Percentiles rank a stretch among this genome's conserved stretches.
phyloP scores from a whole-genome alignment of 192 early-diverging fungal genomes.

The Linnemannia schmuckeri region DNA sequence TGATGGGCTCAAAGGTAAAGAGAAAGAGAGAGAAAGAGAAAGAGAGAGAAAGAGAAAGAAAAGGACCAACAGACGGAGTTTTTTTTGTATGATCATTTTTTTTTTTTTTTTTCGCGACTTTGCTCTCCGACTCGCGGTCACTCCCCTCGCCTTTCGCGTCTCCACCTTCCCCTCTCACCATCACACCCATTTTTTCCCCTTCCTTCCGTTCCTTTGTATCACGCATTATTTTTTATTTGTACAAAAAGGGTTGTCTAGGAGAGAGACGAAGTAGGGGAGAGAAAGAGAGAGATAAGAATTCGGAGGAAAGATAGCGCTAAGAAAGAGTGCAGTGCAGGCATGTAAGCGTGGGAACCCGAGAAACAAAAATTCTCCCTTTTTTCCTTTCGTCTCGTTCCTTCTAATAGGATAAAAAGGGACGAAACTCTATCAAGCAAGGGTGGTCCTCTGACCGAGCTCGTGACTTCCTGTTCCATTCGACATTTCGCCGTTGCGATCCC shows the following conservation, averaged over 20 bases:
- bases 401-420: background rate
- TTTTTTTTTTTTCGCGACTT: too few relatives aligned
- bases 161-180: too few relatives aligned
- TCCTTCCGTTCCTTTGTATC: too few relatives aligned
- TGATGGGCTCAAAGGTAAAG: too few relatives aligned
- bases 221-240: background rate
- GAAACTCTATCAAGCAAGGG: constrained; percentile 28
- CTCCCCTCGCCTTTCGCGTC: too few relatives aligned
- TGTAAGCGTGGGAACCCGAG: background rate
- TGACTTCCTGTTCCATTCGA: constrained; percentile 61
- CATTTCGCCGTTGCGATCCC: constrained; percentile 71
- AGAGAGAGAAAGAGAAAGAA: too few relatives aligned
- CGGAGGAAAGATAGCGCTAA: background rate
- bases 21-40: too few relatives aligned
- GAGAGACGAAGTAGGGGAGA: background rate
- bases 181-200: too few relatives aligned
- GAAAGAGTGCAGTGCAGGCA: background rate
- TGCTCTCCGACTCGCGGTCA: too few relatives aligned
- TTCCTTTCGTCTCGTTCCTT: background rate
- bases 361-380: background rate
- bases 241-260: background rate
- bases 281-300: background rate
- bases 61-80: too few relatives aligned
- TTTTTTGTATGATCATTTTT: too few relatives aligned
- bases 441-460: constrained; percentile 59